phyloP scores from a whole-genome alignment of 2,329 filamentous ascomycete species.

The Hortaea sp. region DNA sequence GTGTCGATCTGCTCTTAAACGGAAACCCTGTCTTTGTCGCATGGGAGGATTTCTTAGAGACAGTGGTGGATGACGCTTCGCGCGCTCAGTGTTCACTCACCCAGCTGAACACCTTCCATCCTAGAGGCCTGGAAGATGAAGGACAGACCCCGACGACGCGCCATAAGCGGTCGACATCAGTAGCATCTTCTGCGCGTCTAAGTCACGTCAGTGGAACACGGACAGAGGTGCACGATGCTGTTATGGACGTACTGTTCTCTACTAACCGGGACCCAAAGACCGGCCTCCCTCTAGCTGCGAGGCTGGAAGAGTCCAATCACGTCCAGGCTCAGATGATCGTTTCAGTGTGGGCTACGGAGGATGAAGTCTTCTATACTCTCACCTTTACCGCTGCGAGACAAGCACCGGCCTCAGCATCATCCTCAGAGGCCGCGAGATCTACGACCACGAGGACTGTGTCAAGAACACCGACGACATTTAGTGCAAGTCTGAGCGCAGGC shows the following conservation, averaged over 20 bases:
- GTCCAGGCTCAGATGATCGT: slow-evolving; percentile 65
- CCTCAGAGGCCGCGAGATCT: slow-evolving; percentile 2
- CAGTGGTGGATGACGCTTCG: slow-evolving; percentile 31
- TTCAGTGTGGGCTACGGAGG: slow-evolving; percentile 61
- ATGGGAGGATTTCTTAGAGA: slow-evolving; percentile 41
- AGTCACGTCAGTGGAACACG: slow-evolving; percentile 23
- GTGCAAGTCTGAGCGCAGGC: slow-evolving; percentile 28
- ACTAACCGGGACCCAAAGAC: slow-evolving; percentile 32
- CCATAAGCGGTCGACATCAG: slow-evolving; percentile 14
- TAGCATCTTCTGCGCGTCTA: slow-evolving; percentile 2
- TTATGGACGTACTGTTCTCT: slow-evolving; percentile 58
- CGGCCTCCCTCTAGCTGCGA: slow-evolving; percentile 28
- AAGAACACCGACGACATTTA: slow-evolving; percentile 29
- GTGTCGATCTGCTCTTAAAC: slow-evolving; percentile 63
- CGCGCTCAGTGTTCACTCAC: slow-evolving; percentile 18
- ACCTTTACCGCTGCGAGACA: slow-evolving; percentile 53
- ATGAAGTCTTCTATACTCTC: slow-evolving; percentile 60
- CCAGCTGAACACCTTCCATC: slow-evolving; percentile 18
- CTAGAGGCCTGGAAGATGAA: slow-evolving; percentile 9
- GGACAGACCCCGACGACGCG: slow-evolving; percentile 9
- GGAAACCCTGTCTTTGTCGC: slow-evolving; percentile 43
- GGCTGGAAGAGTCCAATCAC: slow-evolving; percentile 21
- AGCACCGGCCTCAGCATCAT: slow-evolving; percentile 22
- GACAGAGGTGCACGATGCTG: slow-evolving; percentile 47
- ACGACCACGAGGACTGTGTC: slow-evolving; percentile 32